Evolutionary conservation across 331 rosid species (phyloP).

Genomic region (Quercus lobata): DNA sequence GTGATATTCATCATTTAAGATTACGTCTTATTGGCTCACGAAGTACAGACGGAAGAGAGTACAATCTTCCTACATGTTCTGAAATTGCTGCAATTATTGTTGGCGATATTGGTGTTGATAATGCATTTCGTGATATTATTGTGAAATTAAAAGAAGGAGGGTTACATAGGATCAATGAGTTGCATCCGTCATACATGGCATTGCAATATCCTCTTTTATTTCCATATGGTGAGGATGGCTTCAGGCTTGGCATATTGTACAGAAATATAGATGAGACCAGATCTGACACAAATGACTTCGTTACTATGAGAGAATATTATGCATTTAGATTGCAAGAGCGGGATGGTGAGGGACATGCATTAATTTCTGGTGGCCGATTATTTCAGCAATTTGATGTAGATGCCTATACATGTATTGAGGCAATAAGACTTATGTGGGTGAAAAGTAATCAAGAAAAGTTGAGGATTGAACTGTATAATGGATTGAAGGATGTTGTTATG

Average conservation of each 20-base stretch:
- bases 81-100: no score
- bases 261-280: background rate
- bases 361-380: background rate
- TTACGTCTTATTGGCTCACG: no score
- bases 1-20: no score
- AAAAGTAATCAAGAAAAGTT: background rate
- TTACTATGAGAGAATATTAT: background rate
- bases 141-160: no score
- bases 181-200: no score
- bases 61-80: no score
- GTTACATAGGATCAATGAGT: no score
- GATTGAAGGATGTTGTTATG: background rate
- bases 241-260: background rate
- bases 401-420: background rate
- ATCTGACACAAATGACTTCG: background rate
- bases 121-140: no score
- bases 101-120: no score
- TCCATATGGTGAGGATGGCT: background rate
- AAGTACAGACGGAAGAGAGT: no score
- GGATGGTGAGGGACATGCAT: background rate
- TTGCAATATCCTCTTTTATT: background rate
- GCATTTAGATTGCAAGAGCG: background rate
- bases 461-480: background rate
- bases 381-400: background rate
- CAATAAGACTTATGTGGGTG: background rate